Percentiles rank a stretch among this genome's conserved stretches.
Conservation (phyloP, 257 asterid genomes). For the Cordia subcordata region DNA sequence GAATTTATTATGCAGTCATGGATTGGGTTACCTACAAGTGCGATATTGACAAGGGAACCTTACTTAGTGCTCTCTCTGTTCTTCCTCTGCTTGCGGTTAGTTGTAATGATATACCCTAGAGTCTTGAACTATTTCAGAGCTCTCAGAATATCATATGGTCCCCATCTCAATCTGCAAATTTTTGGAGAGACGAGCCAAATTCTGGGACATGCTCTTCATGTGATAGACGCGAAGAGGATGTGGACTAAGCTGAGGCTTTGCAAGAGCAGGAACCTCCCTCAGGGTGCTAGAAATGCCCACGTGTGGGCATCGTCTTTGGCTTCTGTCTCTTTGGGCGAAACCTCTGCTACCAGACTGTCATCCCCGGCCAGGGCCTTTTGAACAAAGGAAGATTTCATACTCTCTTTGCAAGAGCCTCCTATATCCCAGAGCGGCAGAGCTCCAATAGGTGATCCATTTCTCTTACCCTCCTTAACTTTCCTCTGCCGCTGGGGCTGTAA, state of each 20-base stretch:
- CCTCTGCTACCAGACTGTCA: constrained; percentile 42
- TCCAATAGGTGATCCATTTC: no score
- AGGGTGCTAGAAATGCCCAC: constrained; percentile 63
- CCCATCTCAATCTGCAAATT: constrained; percentile 40
- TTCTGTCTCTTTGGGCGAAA: constrained; percentile 58
- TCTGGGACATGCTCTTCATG: constrained; percentile 33
- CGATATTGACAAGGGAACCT: constrained; percentile 35
- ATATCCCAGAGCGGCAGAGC: background rate
- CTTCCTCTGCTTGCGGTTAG: constrained; percentile 39
- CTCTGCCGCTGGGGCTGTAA: no score
- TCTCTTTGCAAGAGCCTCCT: constrained; percentile 4
- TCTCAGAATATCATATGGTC: constrained; percentile 35
- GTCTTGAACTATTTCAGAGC: constrained; percentile 24
- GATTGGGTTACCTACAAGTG: constrained; percentile 28
- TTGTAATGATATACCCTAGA: constrained; percentile 35
- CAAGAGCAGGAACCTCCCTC: constrained; percentile 57
- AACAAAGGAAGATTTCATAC: no score
- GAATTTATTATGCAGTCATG: constrained; percentile 10
- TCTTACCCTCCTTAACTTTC: no score
- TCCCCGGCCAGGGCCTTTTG: constrained; percentile 22
- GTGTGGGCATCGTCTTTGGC: constrained; percentile 88
- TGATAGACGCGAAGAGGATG: constrained; percentile 41
- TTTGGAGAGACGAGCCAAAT: constrained; percentile 57
- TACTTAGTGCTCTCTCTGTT: constrained; percentile 32
- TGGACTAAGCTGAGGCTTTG: constrained; percentile 50